Base-by-base conservation (phyloP, 768 basidiomycete species). In the Lentinus brumalis region DNA sequence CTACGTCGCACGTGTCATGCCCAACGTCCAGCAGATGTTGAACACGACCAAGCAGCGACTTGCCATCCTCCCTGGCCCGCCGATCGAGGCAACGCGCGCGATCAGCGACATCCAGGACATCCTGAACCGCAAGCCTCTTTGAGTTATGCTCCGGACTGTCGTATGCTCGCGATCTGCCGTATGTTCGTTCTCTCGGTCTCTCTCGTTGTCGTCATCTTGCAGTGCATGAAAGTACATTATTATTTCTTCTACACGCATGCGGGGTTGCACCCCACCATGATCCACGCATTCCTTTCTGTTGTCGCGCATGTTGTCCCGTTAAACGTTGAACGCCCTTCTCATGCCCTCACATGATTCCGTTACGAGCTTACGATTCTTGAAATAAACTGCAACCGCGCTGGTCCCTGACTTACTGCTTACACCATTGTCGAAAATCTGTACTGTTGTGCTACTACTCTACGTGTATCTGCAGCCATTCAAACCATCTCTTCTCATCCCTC, bases 21-120 rank as follows among this genome's bases (percentile, higher is more conserved):
- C 90, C 31, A 90, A 83, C 64, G 90, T 93, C 51, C 89, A 91
- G 71, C 80, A 83, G 56, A 86, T 86, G 71, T 77, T 94, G 59
- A 86, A 88, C 68, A 86, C 86, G 52, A 91, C 89, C 59, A 91
- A 91, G 73, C 90, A 92, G 71, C 86, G 91, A 49, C 80, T 92
- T 38, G 81, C 84, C 12, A 88, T 92, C 66, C 82, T 92, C 66
- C 91, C 91, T 61, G 88, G 87, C 65, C 85, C 85, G 56, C 79
- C 88, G 42, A 79, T 85, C 54, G 76, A 86, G 59, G 92, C 93
- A 53, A 85, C 86, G 38, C 83, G 89, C 67, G 82, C 81, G 53
- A 85, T 94, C 62, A 76, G 84, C 45, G 91, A 94, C 39, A 84
- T 92, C 57, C 89, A 91, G 73, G 90, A 92, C 18, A 83, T 80